Conservation (phyloP, 805 yeast genomes). For the Tetrapisispora taiwanensis region DNA sequence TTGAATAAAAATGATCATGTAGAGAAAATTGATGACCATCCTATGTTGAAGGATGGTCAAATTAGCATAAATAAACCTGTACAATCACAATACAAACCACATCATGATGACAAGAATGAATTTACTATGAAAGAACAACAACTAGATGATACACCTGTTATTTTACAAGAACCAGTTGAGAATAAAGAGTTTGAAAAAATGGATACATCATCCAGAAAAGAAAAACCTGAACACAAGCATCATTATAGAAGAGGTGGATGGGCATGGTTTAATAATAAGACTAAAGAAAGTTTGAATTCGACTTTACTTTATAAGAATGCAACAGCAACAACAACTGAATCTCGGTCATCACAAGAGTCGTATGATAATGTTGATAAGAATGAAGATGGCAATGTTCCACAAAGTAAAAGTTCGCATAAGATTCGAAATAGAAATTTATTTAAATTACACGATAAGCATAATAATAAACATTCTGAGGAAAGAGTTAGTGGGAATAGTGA, state of each 20-base stretch:
- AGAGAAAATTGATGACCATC: too few relatives aligned
- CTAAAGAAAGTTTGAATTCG: not conserved
- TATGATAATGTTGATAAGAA: not conserved
- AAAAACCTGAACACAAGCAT: not conserved
- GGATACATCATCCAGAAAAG: not conserved
- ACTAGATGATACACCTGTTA: too few relatives aligned
- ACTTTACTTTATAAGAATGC: not conserved
- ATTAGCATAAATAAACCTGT: too few relatives aligned
- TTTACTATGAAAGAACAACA: not conserved
- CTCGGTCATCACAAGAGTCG: not conserved
- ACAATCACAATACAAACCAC: too few relatives aligned
- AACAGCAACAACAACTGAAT: not conserved
- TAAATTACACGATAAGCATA: not conserved
- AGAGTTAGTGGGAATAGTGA: not conserved
- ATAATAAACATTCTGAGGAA: not conserved
- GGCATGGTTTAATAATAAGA: conserved; percentile 12
- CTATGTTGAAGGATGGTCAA: too few relatives aligned
- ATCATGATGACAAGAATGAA: not conserved
- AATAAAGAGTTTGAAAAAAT: not conserved
- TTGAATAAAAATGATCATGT: too few relatives aligned
- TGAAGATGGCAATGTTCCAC: too few relatives aligned
- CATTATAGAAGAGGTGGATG: conserved; percentile 12
- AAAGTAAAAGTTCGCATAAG: not conserved
- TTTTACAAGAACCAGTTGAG: not conserved
- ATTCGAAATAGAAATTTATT: not conserved